phyloP scores from a whole-genome alignment of 2,329 filamentous ascomycete species.

The Pseudopyrenochaeta lycopersici region DNA sequence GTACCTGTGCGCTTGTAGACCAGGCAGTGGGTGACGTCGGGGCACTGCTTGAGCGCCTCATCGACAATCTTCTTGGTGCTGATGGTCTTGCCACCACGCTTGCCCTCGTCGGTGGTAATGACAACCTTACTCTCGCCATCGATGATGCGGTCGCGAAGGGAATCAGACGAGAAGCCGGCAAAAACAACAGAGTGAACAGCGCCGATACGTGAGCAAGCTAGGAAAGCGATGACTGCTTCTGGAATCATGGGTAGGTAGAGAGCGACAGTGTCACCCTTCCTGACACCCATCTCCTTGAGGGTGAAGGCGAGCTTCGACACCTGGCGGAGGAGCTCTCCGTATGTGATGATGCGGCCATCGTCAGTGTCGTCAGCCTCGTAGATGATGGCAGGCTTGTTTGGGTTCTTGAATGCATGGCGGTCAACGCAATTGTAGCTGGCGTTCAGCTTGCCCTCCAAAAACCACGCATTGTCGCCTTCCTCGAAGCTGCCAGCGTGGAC shows the following conservation, averaged over 20 bases:
- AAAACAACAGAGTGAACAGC: constrained; percentile 98
- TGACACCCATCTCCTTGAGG: constrained; percentile 93
- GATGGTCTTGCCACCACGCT: constrained; percentile 96
- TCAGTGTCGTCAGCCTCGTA: constrained; percentile 94
- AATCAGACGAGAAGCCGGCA: constrained; percentile 96
- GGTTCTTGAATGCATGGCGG: constrained; percentile 93
- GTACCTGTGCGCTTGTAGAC: constrained; percentile 96
- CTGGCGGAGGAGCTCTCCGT: constrained; percentile 89
- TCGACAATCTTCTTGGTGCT: constrained; percentile 99
- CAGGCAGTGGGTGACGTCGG: constrained; percentile 82
- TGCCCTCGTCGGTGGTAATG: constrained; percentile 97
- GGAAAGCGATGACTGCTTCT: constrained; percentile 88
- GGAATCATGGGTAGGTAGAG: constrained; percentile 99
- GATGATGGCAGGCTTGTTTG: constrained; percentile 93
- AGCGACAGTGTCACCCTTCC: constrained; percentile 96
- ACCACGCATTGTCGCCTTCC: constrained; percentile 91
- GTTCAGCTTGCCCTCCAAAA: constrained; percentile 90
- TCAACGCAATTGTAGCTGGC: constrained; percentile 98
- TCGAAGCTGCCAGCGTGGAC: constrained; percentile 79
- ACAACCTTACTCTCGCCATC: constrained; percentile 92
- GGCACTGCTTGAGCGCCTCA: constrained; percentile 95
- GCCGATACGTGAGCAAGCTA: constrained; percentile 91
- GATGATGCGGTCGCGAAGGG: constrained; percentile 90
- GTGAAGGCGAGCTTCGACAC: constrained; percentile 88
- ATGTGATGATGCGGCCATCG: constrained; percentile 90